Evolutionary conservation across 2,329 filamentous ascomycete species (phyloP).

Genomic region (Malbranchea zuffiana): DNA sequence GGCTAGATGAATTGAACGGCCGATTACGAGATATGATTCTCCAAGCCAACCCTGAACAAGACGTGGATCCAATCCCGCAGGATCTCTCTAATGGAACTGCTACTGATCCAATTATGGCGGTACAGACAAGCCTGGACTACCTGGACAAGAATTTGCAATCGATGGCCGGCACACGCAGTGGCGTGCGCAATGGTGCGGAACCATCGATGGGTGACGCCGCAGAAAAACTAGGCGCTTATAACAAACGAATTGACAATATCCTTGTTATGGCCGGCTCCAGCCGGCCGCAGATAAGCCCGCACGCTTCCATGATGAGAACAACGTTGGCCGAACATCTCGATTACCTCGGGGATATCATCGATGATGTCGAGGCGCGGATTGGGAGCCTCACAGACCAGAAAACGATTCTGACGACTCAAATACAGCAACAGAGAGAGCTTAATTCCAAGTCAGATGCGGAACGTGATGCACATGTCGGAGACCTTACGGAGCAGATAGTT

Average conservation of each 20-base stretch:
- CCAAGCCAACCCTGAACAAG: slow-evolving; percentile 26
- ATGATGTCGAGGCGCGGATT: slow-evolving; percentile 66
- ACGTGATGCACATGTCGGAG: slow-evolving; percentile 39
- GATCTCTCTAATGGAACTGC: slow-evolving; percentile 20
- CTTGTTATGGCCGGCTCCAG: slow-evolving; percentile 39
- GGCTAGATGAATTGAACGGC: slow-evolving; percentile 56
- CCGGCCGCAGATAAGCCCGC: slow-evolving; percentile 38
- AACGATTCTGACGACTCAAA: slow-evolving; percentile 75
- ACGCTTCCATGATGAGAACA: slow-evolving; percentile 46
- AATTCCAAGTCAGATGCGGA: slow-evolving; percentile 71
- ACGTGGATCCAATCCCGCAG: slow-evolving; percentile 30
- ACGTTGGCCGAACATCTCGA: slow-evolving; percentile 58
- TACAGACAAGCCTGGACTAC: slow-evolving; percentile 56
- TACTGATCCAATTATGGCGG: slow-evolving; percentile 20
- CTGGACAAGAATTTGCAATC: slow-evolving; percentile 54
- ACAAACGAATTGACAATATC: slow-evolving; percentile 52
- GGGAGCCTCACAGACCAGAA: slow-evolving; percentile 77
- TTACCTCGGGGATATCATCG: slow-evolving; percentile 67
- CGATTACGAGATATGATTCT: slow-evolving; percentile 58
- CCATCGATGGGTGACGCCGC: slow-evolving; percentile 36
- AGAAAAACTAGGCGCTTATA: slow-evolving; percentile 47
- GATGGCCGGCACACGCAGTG: slow-evolving; percentile 44
- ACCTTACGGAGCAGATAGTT: slow-evolving; percentile 39
- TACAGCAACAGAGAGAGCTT: slow-evolving; percentile 87
- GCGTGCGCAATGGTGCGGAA: slow-evolving; percentile 17